Conservation (phyloP, 805 yeast species). For the Ogataea zsoltii region DNA sequence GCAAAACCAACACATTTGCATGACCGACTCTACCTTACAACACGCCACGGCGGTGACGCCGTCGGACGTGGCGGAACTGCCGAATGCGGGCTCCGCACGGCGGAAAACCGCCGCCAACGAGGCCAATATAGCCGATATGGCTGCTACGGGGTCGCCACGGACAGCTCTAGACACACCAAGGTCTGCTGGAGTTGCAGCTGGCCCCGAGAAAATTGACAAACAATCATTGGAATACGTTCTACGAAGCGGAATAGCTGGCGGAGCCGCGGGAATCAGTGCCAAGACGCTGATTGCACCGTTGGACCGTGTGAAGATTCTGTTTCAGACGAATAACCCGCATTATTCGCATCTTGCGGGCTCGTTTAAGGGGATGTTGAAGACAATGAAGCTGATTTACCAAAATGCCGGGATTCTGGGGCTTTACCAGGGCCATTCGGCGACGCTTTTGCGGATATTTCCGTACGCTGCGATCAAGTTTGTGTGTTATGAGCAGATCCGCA, state of each 20-base stretch:
- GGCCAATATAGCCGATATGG: no score
- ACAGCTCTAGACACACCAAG: no score
- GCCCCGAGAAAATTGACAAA: conserved; percentile 49
- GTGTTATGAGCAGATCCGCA: conserved; percentile 89
- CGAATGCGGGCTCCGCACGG: no score
- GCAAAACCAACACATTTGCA: no score
- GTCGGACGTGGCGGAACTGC: no score
- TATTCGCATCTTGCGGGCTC: conserved; percentile 80
- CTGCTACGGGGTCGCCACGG: no score
- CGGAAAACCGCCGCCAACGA: no score
- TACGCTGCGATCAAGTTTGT: conserved; percentile 97
- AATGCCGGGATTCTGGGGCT: conserved; percentile 79
- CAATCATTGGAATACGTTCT: conserved; percentile 75
- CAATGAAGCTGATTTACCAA: conserved; percentile 64
- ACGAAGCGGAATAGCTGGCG: conserved; percentile 90
- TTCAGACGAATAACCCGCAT: conserved; percentile 93
- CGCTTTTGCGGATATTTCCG: conserved; percentile 87
- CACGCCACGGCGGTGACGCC: no score
- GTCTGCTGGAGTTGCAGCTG: neutral
- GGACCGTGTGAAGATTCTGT: conserved; percentile 90
- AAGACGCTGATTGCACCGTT: conserved; percentile 93
- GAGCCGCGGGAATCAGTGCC: conserved; percentile 94
- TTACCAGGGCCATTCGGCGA: conserved; percentile 95
- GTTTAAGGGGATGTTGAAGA: conserved; percentile 70
- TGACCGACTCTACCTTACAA: no score